Evolutionary conservation across 306 rosid genomes (phyloP), one percentile per base, ranked within the genome.

Genomic region (Alnus glutinosa): DNA sequence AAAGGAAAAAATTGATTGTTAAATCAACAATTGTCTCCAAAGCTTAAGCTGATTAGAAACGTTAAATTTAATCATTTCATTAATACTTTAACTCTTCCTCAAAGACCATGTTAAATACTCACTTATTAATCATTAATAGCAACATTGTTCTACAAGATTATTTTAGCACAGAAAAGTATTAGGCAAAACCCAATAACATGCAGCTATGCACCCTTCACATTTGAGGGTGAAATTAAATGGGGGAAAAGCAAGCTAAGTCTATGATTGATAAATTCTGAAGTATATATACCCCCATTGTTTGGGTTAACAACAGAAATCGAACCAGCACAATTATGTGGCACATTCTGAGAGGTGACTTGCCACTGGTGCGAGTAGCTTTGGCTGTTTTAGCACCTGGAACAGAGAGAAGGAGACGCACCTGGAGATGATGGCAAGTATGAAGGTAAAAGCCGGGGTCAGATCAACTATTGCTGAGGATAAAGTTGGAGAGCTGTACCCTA

Each of bases 391-490:
- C 50, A 15, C 28, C 15, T 36, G n/a, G 71, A 66, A 66, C 49
- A 51, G 50, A 64, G 9, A 2, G 62, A 59, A 13, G 66, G 30
- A 37, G 48, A 64, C 11, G 30, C 39, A 89, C 92, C 89, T 74
- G 75, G 77, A 85, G 75, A 77, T 18, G 11, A 89, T 0, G 30
- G 89, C 85, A 61, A 85, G 73, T 7, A 83, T 64, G 78, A 85
- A 89, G 62, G 89, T 83, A 55, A 85, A 87, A 81, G 89, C 92
- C 30, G 90, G 90, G 9, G 64, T 8, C 69, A 89, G 88, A 42
- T 89, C 85, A 34, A n/a, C 0, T 78, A 83, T 75, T 54, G 88
- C 88, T 0, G 92, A 83, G 13, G 82, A 18, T 49, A 89, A 28
- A 19, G 88, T 85, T 8, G 92, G 90, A 67, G 92, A 89, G 82